Evolutionary conservation across 768 basidiomycete genomes (phyloP), one percentile per base, ranked within the genome.

Genomic region (Lepiota subincarnata): DNA sequence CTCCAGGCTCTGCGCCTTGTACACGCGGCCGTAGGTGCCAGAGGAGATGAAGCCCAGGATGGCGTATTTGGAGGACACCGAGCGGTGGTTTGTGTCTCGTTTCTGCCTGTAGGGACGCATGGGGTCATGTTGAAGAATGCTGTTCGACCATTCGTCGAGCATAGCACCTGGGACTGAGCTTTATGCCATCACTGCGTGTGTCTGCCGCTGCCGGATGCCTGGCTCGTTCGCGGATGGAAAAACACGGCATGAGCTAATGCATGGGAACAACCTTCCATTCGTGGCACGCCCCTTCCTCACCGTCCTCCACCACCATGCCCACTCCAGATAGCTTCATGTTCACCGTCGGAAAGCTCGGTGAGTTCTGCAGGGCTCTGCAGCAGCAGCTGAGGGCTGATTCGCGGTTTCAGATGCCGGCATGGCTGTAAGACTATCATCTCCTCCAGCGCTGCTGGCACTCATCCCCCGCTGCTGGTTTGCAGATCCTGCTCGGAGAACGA

Each of bases 1-100:
- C 11, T 85, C 87, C 42, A 81, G 74, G 63, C 87, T 88, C 64
- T 85, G 81, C 0, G 95, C 97, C 68, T 98, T 98, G 82, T 98
- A 99, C 1, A 98, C 97, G n/a, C 95, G 79, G 1, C 97, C 97
- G 65, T 98, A 98, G 0, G 96, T 98, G 16, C 97, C 97, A 6
- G 93, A 96, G 1, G 97, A 98, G 58, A 99, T 96, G 74, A 98
- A 98, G 8, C 97, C 97, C 6, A 95, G 79, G 61, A 98, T 97
- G 49, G 80, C 74, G 72, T 98, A 98, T 68, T 92, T 93, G 47
- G 86, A 84, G 12, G 81, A 71, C 16, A 95, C 89, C 0, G 81
- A 74, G 24, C 78, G 76, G 55, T 84, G 83, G 13, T 80, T 73
- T 3, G 73, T 70, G 63, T 97, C 93, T 57, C 89, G 79, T 65